phyloP scores from a whole-genome alignment of 106 monocot genomes.

The Xerophyta viscosa region DNA sequence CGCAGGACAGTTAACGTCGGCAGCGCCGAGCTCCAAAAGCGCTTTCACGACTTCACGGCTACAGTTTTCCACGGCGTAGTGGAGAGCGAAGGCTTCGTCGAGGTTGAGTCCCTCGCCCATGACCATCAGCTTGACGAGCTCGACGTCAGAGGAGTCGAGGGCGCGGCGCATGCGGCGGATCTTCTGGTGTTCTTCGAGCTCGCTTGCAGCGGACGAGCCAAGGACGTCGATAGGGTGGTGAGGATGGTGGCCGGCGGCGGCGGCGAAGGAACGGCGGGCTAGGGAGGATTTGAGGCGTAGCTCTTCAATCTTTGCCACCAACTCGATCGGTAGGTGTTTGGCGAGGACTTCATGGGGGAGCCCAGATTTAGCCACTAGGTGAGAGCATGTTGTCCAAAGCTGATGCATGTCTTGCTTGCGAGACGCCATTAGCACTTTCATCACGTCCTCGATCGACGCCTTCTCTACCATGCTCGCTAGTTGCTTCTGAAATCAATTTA shows the following conservation, averaged over 20 bases:
- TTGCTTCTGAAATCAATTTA: conserved; percentile 48
- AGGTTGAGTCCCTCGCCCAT: conserved; percentile 96
- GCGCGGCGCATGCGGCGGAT: conserved; percentile 96
- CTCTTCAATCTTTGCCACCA: conserved; percentile 79
- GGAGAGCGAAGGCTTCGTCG: conserved; percentile 81
- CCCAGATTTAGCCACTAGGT: conserved; percentile 91
- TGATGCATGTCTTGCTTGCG: conserved; percentile 91
- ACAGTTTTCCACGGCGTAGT: conserved; percentile 90
- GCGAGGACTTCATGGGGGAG: conserved; percentile 89
- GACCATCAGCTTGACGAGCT: conserved; percentile 95
- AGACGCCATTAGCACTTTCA: conserved; percentile 87
- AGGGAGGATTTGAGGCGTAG: conserved; percentile 76
- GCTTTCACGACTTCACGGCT: conserved; percentile 93
- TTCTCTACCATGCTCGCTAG: conserved; percentile 83
- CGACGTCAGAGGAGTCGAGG: conserved; percentile 85
- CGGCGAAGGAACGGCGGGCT: conserved; percentile 31
- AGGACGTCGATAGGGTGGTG: conserved; percentile 18
- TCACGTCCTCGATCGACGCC: conserved; percentile 92
- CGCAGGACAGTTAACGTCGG: conserved; percentile 79
- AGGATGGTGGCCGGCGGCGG: conserved; percentile 23
- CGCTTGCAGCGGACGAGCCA: conserved; percentile 8
- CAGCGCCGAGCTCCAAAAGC: conserved; percentile 85
- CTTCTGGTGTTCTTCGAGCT: conserved; percentile 72
- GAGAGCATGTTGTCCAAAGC: conserved; percentile 81
- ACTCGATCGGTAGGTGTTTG: conserved; percentile 86